These are phyloP conservation scores for Balansia obtecta DNA, from an alignment of 2,329 filamentous ascomycete species.

Conservation along the genomic window DNA sequence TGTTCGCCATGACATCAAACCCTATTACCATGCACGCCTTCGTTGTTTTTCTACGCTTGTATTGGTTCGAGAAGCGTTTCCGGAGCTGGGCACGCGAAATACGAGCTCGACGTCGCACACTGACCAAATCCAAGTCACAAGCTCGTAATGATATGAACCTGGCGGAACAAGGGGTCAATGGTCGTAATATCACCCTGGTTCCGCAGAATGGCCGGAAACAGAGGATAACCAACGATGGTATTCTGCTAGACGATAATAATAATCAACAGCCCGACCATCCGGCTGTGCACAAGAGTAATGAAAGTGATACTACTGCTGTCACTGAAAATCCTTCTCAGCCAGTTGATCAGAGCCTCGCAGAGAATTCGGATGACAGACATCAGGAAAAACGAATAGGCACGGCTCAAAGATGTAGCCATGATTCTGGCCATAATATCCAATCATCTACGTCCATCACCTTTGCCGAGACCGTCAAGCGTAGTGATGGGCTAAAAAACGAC, in stretches of 20 bases:
- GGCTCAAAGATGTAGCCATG: conserved; percentile 1
- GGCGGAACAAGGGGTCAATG: conserved; percentile 52
- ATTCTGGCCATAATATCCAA: conserved; percentile 1
- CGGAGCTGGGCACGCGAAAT: conserved; percentile 70
- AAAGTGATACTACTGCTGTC: conserved; percentile 25
- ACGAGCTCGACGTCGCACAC: conserved; percentile 48
- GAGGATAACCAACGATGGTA: conserved; percentile 49
- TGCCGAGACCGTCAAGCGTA: conserved; percentile 50
- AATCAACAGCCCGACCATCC: conserved; percentile 16
- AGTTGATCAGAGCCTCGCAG: conserved; percentile 1
- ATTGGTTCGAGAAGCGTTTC: conserved; percentile 98
- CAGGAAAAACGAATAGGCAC: not conserved
- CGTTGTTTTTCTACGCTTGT: conserved; percentile 84
- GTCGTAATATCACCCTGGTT: conserved; percentile 54
- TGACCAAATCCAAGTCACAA: conserved; percentile 49
- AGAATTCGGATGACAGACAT: conserved; percentile 1
- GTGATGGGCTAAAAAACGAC: conserved; percentile 40
- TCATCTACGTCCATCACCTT: conserved; percentile 45
- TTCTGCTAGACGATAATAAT: conserved; percentile 31
- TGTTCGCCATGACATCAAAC: conserved; percentile 62
- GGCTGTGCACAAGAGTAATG: conserved; percentile 16
- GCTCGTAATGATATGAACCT: conserved; percentile 29
- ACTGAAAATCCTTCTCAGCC: conserved; percentile 12
- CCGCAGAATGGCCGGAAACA: conserved; percentile 40
- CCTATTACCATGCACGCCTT: conserved; percentile 75